A percentile compares a stretch with the other conserved stretches of the same genome.
These are phyloP conservation scores for Fistulinella prunicolor DNA, from an alignment of 768 basidiomycete species.

Conservation along the genomic window DNA sequence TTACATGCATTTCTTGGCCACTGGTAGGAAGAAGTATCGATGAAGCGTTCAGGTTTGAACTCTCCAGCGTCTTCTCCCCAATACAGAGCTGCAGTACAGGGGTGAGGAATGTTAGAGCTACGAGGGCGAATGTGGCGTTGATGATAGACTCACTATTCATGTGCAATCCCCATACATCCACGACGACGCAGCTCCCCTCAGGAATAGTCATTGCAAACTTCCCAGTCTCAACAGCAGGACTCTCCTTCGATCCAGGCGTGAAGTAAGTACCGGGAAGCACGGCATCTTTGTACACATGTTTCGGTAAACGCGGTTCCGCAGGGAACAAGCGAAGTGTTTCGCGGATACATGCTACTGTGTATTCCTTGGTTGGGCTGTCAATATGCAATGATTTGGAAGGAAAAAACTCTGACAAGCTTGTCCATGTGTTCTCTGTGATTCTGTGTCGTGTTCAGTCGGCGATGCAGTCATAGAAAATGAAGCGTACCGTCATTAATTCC, in stretches of 20 bases:
- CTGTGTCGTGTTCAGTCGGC: constrained; percentile 20
- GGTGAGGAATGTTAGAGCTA: not conserved
- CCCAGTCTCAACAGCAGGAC: constrained; percentile 20
- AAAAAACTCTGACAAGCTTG: constrained; percentile 31
- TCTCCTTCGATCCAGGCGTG: constrained; percentile 18
- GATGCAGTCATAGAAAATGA: not conserved
- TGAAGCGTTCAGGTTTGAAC: constrained; percentile 50
- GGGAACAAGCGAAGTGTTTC: constrained; percentile 48
- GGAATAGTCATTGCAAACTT: constrained; percentile 36
- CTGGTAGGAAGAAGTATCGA: constrained; percentile 46
- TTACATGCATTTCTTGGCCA: constrained; percentile 53
- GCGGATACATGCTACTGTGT: constrained; percentile 41
- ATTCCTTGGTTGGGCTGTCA: constrained; percentile 34
- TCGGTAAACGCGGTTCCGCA: constrained; percentile 35
- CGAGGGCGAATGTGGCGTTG: not conserved
- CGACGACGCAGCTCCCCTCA: constrained; percentile 36
- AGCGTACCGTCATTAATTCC: constrained; percentile 28
- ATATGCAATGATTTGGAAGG: not conserved
- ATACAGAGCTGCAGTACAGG: constrained; percentile 36
- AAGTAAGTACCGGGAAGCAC: constrained; percentile 36
- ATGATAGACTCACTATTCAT: constrained; percentile 47
- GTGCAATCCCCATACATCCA: constrained; percentile 45
- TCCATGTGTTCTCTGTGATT: constrained; percentile 39
- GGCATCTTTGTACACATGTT: constrained; percentile 35
- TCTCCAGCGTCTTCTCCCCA: constrained; percentile 46